phyloP scores from a whole-genome alignment of 2,329 filamentous ascomycete genomes.

The Ophiocordyceps camponoti-leonardi region DNA sequence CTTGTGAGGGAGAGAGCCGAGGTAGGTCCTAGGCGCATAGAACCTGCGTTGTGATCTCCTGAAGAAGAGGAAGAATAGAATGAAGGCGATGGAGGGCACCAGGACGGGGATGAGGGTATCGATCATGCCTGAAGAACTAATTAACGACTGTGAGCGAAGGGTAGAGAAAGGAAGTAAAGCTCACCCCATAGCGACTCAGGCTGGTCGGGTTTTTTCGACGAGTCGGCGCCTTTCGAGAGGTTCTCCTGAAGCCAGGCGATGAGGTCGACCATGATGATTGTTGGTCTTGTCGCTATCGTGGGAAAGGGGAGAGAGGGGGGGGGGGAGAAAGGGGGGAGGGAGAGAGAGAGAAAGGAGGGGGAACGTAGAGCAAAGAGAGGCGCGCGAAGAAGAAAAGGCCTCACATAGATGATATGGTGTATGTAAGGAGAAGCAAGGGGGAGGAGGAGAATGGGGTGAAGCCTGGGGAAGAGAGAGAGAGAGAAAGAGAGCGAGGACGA shows the following conservation, averaged over 20 bases:
- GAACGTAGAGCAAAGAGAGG: too few relatives aligned
- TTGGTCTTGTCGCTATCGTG: too few relatives aligned
- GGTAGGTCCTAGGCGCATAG: constrained; percentile 36
- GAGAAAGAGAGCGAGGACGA: too few relatives aligned
- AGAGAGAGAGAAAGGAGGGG: too few relatives aligned
- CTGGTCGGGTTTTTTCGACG: constrained; percentile 4
- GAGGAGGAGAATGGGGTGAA: too few relatives aligned
- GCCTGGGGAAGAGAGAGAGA: too few relatives aligned
- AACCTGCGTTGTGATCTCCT: constrained; percentile 31
- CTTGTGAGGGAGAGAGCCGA: constrained; percentile 30
- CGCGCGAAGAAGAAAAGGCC: too few relatives aligned
- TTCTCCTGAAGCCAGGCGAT: constrained; percentile 18
- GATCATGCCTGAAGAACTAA: constrained; percentile 17
- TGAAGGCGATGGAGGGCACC: constrained; percentile 27
- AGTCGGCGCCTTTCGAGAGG: constrained; percentile 9
- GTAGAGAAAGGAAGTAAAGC: constrained; percentile 1
- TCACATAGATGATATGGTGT: too few relatives aligned
- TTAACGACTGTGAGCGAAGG: not conserved
- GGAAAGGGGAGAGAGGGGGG: too few relatives aligned
- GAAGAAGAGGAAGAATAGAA: constrained; percentile 32
- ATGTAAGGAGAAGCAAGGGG: too few relatives aligned
- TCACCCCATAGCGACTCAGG: constrained; percentile 19
- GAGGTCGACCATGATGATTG: constrained; percentile 18
- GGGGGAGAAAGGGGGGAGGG: too few relatives aligned
- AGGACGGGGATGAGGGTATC: constrained; percentile 36